Evolutionary conservation across 192 early-diverging fungal species (phyloP).

Genomic region (Diversispora epigaea): DNA sequence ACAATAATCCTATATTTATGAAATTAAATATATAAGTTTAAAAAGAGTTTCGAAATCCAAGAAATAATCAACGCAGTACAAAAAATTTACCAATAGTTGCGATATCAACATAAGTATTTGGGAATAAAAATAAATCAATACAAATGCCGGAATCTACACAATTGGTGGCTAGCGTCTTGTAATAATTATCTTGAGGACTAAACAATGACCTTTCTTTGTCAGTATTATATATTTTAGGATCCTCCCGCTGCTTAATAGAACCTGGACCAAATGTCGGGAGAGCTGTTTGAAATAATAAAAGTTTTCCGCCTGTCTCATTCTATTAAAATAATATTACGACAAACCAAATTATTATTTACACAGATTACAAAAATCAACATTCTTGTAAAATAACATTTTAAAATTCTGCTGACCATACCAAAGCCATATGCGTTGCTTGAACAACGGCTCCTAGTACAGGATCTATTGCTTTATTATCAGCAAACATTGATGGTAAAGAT

Average conservation of each 20-base stretch:
- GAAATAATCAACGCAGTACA: too few relatives aligned
- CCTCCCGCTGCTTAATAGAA: conserved; percentile 83
- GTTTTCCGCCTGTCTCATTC: conserved; percentile 80
- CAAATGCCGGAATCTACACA: conserved; percentile 80
- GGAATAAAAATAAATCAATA: conserved; percentile 91
- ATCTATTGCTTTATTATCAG: conserved; percentile 69
- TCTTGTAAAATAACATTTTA: background rate
- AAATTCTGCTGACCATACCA: conserved; percentile 50
- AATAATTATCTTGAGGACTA: conserved; percentile 84
- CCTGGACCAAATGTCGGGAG: conserved; percentile 88
- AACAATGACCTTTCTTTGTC: conserved; percentile 91
- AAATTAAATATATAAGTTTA: background rate
- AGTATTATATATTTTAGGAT: conserved; percentile 83
- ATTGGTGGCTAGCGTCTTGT: conserved; percentile 79
- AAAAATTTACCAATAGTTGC: conserved; percentile 69
- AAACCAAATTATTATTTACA: background rate
- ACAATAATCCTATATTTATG: conserved; percentile 54
- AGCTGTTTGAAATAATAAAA: conserved; percentile 85
- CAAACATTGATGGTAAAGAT: conserved; percentile 79
- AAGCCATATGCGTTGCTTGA: conserved; percentile 68
- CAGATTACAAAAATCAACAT: background rate
- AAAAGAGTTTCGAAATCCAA: background rate
- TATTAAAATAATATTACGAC: conserved; percentile 30
- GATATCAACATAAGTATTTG: conserved; percentile 83
- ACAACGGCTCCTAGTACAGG: conserved; percentile 80